Evolutionary conservation across 2,329 filamentous ascomycete genomes (phyloP).

Genomic region (Penicillium sp.): DNA sequence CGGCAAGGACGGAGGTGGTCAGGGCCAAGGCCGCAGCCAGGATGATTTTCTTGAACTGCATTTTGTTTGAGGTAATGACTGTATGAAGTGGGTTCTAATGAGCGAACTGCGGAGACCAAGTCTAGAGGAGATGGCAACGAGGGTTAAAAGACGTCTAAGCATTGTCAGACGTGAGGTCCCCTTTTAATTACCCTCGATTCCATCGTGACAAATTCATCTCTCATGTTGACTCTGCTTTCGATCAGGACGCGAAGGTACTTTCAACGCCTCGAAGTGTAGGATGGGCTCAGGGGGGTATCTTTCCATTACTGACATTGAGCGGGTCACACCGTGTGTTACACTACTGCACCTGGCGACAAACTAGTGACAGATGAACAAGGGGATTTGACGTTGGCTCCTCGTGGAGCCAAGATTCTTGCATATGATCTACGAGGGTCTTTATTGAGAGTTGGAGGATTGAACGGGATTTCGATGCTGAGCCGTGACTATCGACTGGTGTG

Average conservation of each 20-base stretch:
- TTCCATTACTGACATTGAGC: background rate
- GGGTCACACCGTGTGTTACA: background rate
- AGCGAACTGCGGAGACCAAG: background rate
- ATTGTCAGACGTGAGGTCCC: background rate
- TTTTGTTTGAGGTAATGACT: background rate
- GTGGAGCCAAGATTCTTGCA: background rate
- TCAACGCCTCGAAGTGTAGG: too few relatives aligned
- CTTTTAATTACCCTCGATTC: background rate
- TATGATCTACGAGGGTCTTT: background rate
- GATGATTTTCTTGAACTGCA: background rate
- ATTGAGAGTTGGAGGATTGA: background rate
- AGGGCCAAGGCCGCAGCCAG: background rate
- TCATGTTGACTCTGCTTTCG: background rate
- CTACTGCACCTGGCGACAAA: background rate
- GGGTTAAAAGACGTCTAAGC: background rate
- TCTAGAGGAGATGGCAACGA: background rate
- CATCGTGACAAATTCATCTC: background rate
- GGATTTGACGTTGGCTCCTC: background rate
- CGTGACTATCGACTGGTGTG: background rate
- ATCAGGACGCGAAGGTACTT: background rate
- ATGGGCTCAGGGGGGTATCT: background rate
- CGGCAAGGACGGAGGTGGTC: background rate
- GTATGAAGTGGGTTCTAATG: background rate
- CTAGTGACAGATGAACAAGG: background rate
- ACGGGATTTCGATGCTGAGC: background rate